Base-by-base conservation (phyloP, 331 rosid genomes). In the Rosa hybrid region DNA sequence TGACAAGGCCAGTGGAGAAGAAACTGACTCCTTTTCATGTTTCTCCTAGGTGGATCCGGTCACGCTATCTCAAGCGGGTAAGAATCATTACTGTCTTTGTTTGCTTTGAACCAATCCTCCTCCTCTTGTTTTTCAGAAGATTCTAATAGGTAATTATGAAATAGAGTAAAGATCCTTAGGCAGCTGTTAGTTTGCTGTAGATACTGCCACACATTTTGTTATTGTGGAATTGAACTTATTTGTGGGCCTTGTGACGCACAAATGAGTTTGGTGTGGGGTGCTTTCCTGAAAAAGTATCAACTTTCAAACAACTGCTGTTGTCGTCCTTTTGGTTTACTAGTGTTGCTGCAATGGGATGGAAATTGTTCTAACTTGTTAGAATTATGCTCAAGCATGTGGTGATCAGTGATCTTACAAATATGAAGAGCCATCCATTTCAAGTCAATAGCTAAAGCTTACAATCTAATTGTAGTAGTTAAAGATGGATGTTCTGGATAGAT, bases 1-100 rank as follows among this genome's bases (percentile, higher is more conserved):
- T 90, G 99, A 84, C 91, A 17, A 90, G 86, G 86, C 96, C 96
- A 5, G 88, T 93, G 50, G 97, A 91, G 83, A 92, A 97, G 86
- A 95, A 84, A 76, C 92, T 80, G 76, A 77, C 94, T 71, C 92
- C 94, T 8, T 96, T 86, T 65, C 96, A 88, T 65, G 99, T 85
- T 77, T 84, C 93, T 17, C 98, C 96, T 7, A 75, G 57, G 80
- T 95, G 97, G 98, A 93, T 95, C 82, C 94, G 97, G 27, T 80
- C 84, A 4, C 94, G 91, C 30, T 95, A 95, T 87, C 94, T 88
- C 79, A 93, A 75, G 82, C 77, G 89, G 87, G 99, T 94, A 86
- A 79, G 94, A 81, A 27, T 59, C 12, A 41, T 16, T 75, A 41
- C 54, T 81, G 21, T 75, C 49, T 50, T 41, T 51, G 49, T 74